These are phyloP conservation scores for Drosera spatulata DNA, from an alignment of 179 eudicot species.

Conservation along the genomic window DNA sequence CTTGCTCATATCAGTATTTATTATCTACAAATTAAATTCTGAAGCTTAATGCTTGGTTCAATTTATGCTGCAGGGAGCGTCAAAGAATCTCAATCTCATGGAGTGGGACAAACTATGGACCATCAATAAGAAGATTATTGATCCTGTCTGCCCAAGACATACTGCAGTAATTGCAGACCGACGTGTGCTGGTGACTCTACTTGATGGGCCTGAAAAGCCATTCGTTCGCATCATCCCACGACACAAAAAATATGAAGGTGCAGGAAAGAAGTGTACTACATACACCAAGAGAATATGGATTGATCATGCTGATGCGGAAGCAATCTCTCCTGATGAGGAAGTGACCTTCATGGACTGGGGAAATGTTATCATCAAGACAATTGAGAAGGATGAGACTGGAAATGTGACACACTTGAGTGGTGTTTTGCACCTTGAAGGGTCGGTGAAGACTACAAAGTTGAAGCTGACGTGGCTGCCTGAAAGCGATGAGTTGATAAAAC, in stretches of 20 bases:
- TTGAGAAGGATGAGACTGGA: conserved; percentile 60
- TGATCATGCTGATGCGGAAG: conserved; percentile 68
- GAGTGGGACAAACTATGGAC: conserved; percentile 99
- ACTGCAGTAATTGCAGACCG: conserved; percentile 66
- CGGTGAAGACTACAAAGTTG: conserved; percentile 87
- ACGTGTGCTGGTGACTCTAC: conserved; percentile 51
- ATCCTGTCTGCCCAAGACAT: conserved; percentile 93
- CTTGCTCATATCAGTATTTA: background rate
- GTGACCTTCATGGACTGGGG: conserved; percentile 99
- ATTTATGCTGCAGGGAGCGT: conserved; percentile 66
- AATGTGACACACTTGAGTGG: conserved; percentile 56
- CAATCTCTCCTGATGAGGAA: conserved; percentile 69
- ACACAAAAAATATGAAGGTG: conserved; percentile 81
- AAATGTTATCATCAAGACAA: conserved; percentile 77
- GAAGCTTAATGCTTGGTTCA: background rate
- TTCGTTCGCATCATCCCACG: conserved; percentile 62
- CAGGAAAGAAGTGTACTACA: conserved; percentile 78
- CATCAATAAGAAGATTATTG: conserved; percentile 84
- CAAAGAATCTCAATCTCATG: conserved; percentile 96
- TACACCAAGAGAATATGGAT: conserved; percentile 77
- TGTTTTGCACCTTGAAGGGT: conserved; percentile 78
- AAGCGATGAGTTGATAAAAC: conserved; percentile 53
- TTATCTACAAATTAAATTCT: background rate
- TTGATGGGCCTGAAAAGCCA: conserved; percentile 66
- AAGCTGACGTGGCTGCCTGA: conserved; percentile 94